These are phyloP conservation scores for Pilatotrama ljubarskyi DNA, from an alignment of 768 basidiomycete genomes.

Conservation along the genomic window DNA sequence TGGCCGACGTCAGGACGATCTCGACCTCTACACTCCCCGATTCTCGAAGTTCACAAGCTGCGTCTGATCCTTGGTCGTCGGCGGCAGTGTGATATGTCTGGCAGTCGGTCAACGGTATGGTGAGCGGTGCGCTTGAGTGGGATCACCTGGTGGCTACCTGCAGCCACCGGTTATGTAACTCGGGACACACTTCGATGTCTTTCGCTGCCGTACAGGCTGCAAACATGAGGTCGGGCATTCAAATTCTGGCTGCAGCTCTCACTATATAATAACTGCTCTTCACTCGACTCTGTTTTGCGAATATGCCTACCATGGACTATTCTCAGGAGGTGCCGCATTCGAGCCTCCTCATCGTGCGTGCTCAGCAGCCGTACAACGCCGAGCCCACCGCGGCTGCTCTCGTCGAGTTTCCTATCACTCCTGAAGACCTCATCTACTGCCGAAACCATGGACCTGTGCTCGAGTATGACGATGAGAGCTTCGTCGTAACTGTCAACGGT, in stretches of 20 bases:
- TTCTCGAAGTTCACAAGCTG: neutral
- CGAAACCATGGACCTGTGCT: conserved; percentile 69
- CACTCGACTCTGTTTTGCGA: neutral
- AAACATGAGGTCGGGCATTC: neutral
- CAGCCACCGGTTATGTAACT: conserved; percentile 18
- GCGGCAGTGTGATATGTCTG: neutral
- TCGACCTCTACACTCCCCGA: neutral
- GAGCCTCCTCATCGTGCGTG: conserved; percentile 44
- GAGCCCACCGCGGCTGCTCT: conserved; percentile 60
- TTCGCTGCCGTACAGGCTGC: conserved; percentile 9
- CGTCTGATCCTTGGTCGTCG: conserved; percentile 6
- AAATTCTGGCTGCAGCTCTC: no score
- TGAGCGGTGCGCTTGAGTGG: neutral
- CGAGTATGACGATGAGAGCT: conserved; percentile 46
- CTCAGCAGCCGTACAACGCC: conserved; percentile 63
- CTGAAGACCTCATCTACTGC: conserved; percentile 64
- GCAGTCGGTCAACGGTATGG: neutral
- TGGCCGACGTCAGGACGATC: neutral
- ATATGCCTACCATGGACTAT: conserved; percentile 16
- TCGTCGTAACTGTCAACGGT: conserved; percentile 10
- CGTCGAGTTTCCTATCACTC: conserved; percentile 60
- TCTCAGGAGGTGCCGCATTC: conserved; percentile 50
- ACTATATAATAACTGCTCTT: neutral
- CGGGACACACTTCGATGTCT: conserved; percentile 4
- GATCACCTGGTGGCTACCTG: conserved; percentile 16